Conservation (phyloP, 768 basidiomycete genomes). For the Cystofilobasidium capitatum region DNA sequence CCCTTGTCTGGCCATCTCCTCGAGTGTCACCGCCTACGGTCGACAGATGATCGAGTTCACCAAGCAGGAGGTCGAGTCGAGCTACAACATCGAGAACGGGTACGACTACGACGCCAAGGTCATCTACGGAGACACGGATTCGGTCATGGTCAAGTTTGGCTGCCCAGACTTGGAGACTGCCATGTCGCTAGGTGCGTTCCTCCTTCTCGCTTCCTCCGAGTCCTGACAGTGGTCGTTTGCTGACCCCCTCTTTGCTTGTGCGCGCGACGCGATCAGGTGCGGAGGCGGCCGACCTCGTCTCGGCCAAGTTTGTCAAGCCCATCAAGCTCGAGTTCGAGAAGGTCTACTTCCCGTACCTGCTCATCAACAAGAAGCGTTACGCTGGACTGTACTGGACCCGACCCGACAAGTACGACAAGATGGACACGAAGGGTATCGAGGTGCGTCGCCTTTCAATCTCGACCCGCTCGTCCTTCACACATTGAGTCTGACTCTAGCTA, state of each 20-base stretch:
- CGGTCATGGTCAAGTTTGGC: constrained; percentile 97
- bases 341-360: constrained; percentile 93
- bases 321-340: constrained; percentile 99
- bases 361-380: constrained; percentile 98
- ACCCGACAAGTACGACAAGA: constrained; percentile 92
- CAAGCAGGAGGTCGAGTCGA: constrained; percentile 78
- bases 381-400: constrained; percentile 97
- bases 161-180: constrained; percentile 73
- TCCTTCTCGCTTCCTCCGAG: background rate
- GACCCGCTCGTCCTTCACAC: too few species aligned
- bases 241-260: constrained; percentile 4
- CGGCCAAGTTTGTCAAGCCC: constrained; percentile 79
- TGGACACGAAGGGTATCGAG: constrained; percentile 99
- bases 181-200: constrained; percentile 70
- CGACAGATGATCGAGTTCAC: constrained; percentile 99
- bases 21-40: constrained; percentile 88
- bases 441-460: constrained; percentile 43
- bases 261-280: constrained; percentile 49
- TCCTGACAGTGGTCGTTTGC: background rate
- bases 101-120: constrained; percentile 79
- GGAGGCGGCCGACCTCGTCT: constrained; percentile 86
- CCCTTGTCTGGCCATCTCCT: constrained; percentile 90
- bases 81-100: constrained; percentile 77
- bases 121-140: constrained; percentile 98
- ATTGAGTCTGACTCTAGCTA: background rate